These are phyloP conservation scores for Suillus plorans DNA, from an alignment of 768 basidiomycete species.

Conservation along the genomic window DNA sequence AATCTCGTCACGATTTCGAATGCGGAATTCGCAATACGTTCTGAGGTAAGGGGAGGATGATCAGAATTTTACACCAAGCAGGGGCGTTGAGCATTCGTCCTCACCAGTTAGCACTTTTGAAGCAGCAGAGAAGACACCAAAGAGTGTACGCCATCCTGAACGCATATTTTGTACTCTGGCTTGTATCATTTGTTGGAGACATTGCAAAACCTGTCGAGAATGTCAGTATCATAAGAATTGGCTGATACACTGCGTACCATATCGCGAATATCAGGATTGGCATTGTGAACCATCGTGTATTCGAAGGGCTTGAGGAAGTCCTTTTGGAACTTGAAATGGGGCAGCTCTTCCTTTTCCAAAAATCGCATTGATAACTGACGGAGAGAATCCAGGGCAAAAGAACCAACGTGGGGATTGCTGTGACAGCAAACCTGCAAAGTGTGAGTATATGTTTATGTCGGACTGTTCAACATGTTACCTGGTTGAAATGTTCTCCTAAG, in stretches of 20 bases:
- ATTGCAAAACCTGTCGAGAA: conserved; percentile 79
- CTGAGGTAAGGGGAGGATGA: conserved; percentile 36
- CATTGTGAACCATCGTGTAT: conserved; percentile 95
- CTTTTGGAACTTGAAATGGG: conserved; percentile 99
- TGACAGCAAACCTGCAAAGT: conserved; percentile 88
- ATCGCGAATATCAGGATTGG: conserved; percentile 93
- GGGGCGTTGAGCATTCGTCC: conserved; percentile 16
- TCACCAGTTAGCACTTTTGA: conserved; percentile 87
- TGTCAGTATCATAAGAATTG: conserved; percentile 6
- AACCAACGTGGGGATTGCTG: conserved; percentile 93
- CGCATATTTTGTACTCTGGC: conserved; percentile 92
- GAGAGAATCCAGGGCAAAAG: conserved; percentile 95
- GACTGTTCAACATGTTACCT: conserved; percentile 46
- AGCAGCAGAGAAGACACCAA: conserved; percentile 95
- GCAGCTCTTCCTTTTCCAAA: conserved; percentile 95
- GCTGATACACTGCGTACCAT: conserved; percentile 58
- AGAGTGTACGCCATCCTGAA: conserved; percentile 99
- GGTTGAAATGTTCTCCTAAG: conserved; percentile 97
- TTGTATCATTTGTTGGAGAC: conserved; percentile 98
- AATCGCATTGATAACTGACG: conserved; percentile 98
- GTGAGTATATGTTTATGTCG: conserved; percentile 10
- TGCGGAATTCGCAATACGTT: conserved; percentile 88
- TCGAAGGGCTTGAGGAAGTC: conserved; percentile 98
- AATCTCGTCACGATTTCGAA: conserved; percentile 94
- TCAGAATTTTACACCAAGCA: background rate